Base-by-base conservation (phyloP, 2,329 filamentous ascomycete species). In the Pseudonectria foliicola region DNA sequence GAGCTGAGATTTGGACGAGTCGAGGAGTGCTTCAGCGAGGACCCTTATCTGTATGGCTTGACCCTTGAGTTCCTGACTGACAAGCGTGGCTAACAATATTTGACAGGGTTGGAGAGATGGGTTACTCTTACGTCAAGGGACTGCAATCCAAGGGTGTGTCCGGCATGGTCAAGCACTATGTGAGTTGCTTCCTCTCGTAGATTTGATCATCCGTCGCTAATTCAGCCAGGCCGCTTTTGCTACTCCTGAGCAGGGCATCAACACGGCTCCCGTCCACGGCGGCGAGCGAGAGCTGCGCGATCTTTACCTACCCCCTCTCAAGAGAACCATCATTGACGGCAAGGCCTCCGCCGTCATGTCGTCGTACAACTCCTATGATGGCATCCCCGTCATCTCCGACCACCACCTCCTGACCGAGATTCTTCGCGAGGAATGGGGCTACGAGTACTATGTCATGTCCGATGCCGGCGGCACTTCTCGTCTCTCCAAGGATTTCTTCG, bases 131-230 rank as follows among this genome's bases (percentile, higher is more conserved):
- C 33, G 65, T 67, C 42, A 67, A 65, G 43, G 68, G 82, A 14
- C 62, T 86, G 3, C 80, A 87, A 54, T 69, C 68, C 10, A 64
- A 68, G 24, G 77, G 78, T 28, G 81, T 86, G 5, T 77, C 75
- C 15, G 75, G 82, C 12, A 85, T 77, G 57, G 77, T 87, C 30
- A 88, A 87, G 62, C 83, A 88, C 53, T 87, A 82, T 54, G 79
- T 65, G 53, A 56, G 60, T 42, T 4, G 7, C 27, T 4, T 8
- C 23, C 13, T 13, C 11, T n/a, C 7, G 24, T n/a, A n/a, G n/a
- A n/a, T n/a, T n/a, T n/a, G n/a, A n/a, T n/a, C n/a, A n/a, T n/a
- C n/a, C n/a, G n/a, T n/a, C n/a, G 29, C 29, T 42, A 34, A 39
- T 23, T 3, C 6, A 24, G 31, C 3, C 34, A 66, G 63, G 63